Base-by-base conservation (phyloP, 805 yeast genomes). In the Wickerhamomyces rabaulensis region DNA sequence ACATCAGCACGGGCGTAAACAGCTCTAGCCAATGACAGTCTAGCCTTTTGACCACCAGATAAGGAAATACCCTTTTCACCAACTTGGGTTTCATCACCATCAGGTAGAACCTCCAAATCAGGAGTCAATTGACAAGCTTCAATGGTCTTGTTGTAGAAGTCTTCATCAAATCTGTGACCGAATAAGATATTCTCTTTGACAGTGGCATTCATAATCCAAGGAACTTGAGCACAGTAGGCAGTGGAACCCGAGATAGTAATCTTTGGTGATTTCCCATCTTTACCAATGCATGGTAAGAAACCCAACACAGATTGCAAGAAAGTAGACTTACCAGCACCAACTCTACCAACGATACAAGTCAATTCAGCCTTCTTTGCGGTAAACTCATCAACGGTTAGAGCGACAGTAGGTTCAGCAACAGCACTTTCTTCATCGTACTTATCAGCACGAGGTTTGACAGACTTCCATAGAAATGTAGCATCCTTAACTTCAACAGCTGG, bases 11-110 rank as follows among this genome's bases (percentile, higher is more conserved):
- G 76, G 12, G 96, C 79, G 63, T 94, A 94, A 9, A 94, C 96
- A 12, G 99, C 97, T 63, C 99, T 79, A 0, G 99, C 99, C 44
- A 94, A 75, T 1, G 96, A 83, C 33, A 94, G 75, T 64, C 99
- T 82, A 0, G 99, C 98, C 74, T 94, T 94, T 66, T 94, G 99
- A 40, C 99, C 99, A 43, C 99, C 99, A 38, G 96, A 87, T 42
- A 94, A 73, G 13, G 97, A 88, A 43, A 94, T 91, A 53, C 99
- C 99, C 64, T 92, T 89, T 69, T 94, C 99, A 52, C 99, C 99
- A 48, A 94, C 98, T 56, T 87, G 80, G 6, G 99, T 94, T 43
- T 74, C 74, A 63, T 94, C 98, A 45, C 97, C 96, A 60, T 88
- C 87, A 2, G 96, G 89, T 49, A 94, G 74, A 26, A 83, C 79